phyloP scores from a whole-genome alignment of 2,329 filamentous ascomycete genomes.

The Neopestalotiopsis sp. region DNA sequence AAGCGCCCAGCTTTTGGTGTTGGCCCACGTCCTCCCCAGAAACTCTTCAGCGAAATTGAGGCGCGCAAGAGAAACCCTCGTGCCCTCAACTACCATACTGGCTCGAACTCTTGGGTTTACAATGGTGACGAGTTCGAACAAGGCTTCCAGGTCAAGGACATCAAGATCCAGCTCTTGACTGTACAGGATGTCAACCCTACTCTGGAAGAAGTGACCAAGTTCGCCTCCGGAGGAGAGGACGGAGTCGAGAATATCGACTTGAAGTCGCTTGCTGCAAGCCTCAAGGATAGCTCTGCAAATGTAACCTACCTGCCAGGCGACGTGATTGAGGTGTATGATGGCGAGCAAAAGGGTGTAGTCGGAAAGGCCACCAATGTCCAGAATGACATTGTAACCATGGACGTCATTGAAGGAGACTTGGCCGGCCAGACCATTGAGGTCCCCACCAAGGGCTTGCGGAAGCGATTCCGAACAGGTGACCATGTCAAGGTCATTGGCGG shows the following conservation, averaged over 20 bases:
- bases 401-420: slow-evolving; percentile 83
- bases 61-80: slow-evolving; percentile 85
- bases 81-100: slow-evolving; percentile 48
- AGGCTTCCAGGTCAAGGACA: slow-evolving; percentile 91
- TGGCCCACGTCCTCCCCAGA: slow-evolving; percentile 79
- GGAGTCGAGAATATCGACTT: slow-evolving; percentile 94
- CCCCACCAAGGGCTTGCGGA: slow-evolving; percentile 88
- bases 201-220: slow-evolving; percentile 94
- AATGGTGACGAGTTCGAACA: slow-evolving; percentile 89
- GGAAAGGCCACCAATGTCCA: slow-evolving; percentile 87
- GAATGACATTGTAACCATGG: slow-evolving; percentile 89
- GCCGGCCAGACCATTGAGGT: slow-evolving; percentile 88
- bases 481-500: slow-evolving; percentile 99
- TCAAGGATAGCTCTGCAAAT: slow-evolving; percentile 82
- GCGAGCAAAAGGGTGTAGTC: slow-evolving; percentile 90
- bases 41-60: slow-evolving; percentile 91
- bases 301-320: slow-evolving; percentile 91
- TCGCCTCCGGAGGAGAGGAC: slow-evolving; percentile 86
- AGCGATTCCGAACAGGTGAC: slow-evolving; percentile 90
- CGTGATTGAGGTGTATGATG: slow-evolving; percentile 94
- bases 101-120: slow-evolving; percentile 76
- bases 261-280: slow-evolving; percentile 84
- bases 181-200: slow-evolving; percentile 91
- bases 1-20: slow-evolving; percentile 67
- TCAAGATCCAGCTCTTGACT: slow-evolving; percentile 86